Evolutionary conservation across 805 yeast species (phyloP).

Genomic region (Barnettozyma californica): DNA sequence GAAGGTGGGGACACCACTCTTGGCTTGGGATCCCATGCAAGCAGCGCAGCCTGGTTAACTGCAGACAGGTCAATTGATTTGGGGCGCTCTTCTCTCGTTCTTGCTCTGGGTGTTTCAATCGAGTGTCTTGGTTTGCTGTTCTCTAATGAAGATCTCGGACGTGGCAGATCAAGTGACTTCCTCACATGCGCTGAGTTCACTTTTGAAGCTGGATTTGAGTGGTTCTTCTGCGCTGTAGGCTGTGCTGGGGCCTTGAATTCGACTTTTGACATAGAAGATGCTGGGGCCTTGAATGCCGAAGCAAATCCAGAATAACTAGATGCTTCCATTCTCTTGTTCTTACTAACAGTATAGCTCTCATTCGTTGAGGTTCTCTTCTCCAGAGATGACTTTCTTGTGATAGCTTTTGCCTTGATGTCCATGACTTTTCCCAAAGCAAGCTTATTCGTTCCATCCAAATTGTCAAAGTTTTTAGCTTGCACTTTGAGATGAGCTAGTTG

Average conservation of each 20-base stretch:
- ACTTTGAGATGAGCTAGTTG: conserved; percentile 5
- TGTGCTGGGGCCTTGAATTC: conserved; percentile 11
- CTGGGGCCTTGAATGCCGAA: conserved; percentile 19
- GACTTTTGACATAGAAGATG: neutral
- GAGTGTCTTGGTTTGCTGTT: conserved; percentile 8
- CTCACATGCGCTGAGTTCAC: neutral
- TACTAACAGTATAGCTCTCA: conserved; percentile 12
- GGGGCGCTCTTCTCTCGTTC: conserved; percentile 17
- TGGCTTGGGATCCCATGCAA: conserved; percentile 24
- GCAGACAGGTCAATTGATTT: conserved; percentile 22
- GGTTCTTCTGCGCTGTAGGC: neutral
- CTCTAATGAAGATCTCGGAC: neutral
- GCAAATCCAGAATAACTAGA: conserved; percentile 23
- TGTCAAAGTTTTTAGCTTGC: conserved; percentile 1
- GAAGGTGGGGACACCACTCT: conserved; percentile 13
- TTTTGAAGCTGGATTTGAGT: neutral
- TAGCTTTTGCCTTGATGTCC: conserved; percentile 17
- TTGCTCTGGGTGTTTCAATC: conserved; percentile 16
- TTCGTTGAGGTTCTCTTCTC: conserved; percentile 11
- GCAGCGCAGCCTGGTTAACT: conserved; percentile 21
- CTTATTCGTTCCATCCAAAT: conserved; percentile 11
- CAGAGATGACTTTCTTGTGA: conserved; percentile 12
- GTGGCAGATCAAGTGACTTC: neutral
- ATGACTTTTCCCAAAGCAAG: conserved; percentile 13
- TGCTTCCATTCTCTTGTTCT: conserved; percentile 13